Percentiles rank a stretch among this genome's conserved stretches.
Evolutionary conservation across 805 yeast genomes (phyloP).

Genomic region (Candida andamanensis): DNA sequence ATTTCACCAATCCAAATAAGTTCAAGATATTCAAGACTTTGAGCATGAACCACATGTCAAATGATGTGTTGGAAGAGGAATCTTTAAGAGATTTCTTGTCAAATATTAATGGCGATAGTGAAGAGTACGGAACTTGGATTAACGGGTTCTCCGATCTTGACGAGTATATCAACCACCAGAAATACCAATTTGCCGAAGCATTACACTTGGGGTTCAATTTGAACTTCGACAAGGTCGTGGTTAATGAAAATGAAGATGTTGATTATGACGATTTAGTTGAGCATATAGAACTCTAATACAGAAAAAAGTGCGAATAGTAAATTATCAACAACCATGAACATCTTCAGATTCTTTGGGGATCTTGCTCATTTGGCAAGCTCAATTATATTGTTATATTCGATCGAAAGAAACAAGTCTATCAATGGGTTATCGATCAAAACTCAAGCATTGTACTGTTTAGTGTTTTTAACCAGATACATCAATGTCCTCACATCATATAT

Average conservation of each 20-base stretch:
- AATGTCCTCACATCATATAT: conserved; percentile 46
- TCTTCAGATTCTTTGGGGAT: conserved; percentile 56
- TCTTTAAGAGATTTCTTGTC: conserved; percentile 12
- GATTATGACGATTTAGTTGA: conserved; percentile 10
- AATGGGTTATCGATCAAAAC: conserved; percentile 88
- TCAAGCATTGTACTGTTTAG: conserved; percentile 62
- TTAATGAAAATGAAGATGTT: conserved; percentile 20
- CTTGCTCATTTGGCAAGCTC: conserved; percentile 78
- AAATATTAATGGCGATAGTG: conserved; percentile 15
- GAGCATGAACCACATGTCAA: conserved; percentile 6
- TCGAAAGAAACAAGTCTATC: conserved; percentile 57
- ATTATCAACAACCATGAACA: conserved; percentile 27
- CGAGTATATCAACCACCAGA: conserved; percentile 11
- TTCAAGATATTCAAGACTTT: conserved; percentile 22
- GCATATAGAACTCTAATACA: conserved; percentile 4
- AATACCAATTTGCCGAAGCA: conserved; percentile 2
- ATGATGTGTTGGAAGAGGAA: conserved; percentile 6
- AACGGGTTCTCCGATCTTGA: conserved; percentile 11
- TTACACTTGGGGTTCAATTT: conserved; percentile 9
- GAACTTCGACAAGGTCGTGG: conserved; percentile 1
- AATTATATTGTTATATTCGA: conserved; percentile 66
- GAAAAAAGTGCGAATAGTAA: neutral
- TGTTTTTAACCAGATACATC: conserved; percentile 35
- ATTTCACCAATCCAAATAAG: conserved; percentile 18
- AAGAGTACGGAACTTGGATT: conserved; percentile 15